These are phyloP conservation scores for Mycena polygramma DNA, from an alignment of 768 basidiomycete genomes.

Conservation along the genomic window DNA sequence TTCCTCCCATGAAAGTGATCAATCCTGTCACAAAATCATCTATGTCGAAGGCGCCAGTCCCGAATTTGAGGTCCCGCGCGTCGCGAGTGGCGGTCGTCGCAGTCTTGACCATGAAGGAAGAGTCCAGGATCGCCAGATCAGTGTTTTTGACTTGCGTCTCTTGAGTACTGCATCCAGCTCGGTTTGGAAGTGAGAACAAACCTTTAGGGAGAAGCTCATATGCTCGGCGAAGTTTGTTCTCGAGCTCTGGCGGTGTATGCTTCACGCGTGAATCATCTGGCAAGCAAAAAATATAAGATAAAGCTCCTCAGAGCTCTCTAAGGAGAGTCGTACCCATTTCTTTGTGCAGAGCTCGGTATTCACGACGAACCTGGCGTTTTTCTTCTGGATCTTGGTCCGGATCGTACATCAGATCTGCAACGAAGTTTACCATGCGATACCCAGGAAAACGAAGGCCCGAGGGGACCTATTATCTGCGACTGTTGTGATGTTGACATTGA, in stretches of 20 bases:
- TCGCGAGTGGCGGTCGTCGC: slow-evolving; percentile 84
- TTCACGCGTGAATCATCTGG: slow-evolving; percentile 40
- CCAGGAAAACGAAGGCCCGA: too few relatives aligned
- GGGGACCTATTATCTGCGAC: slow-evolving; percentile 8
- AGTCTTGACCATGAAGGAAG: slow-evolving; percentile 80
- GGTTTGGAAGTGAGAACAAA: slow-evolving; percentile 35
- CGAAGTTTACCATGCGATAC: not conserved
- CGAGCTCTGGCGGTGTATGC: slow-evolving; percentile 67
- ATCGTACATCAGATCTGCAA: slow-evolving; percentile 19
- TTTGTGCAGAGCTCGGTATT: slow-evolving; percentile 22
- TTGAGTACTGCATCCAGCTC: not conserved
- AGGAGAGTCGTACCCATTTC: slow-evolving; percentile 1
- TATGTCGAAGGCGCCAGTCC: slow-evolving; percentile 88
- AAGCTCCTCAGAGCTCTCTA: too few relatives aligned
- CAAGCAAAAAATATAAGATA: not conserved
- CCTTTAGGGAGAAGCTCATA: slow-evolving; percentile 76
- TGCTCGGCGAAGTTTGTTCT: slow-evolving; percentile 65
- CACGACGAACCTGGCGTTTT: slow-evolving; percentile 20
- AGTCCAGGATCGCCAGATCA: slow-evolving; percentile 92
- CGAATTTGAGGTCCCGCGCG: slow-evolving; percentile 90
- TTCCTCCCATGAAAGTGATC: slow-evolving; percentile 81
- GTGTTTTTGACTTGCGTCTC: slow-evolving; percentile 75
- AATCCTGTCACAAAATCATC: slow-evolving; percentile 90
- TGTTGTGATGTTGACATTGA: slow-evolving; percentile 4
- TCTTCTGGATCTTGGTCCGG: slow-evolving; percentile 23